Evolutionary conservation across 805 yeast species (phyloP).

Genomic region (Yarrowia porcina): DNA sequence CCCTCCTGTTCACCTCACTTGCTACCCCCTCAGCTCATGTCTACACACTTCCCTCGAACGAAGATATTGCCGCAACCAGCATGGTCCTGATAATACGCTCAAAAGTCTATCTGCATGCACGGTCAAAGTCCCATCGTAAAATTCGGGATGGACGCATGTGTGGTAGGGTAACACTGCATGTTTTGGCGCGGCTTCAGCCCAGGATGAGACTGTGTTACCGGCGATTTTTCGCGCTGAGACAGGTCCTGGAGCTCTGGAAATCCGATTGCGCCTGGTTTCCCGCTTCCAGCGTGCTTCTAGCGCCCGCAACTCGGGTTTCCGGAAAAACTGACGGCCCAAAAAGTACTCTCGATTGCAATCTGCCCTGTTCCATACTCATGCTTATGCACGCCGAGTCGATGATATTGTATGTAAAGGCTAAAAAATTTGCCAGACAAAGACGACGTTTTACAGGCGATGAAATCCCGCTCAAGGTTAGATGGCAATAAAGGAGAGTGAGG

Average conservation of each 20-base stretch:
- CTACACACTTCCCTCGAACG: constrained; percentile 17
- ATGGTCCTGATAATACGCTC: constrained; percentile 20
- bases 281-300: too few species aligned
- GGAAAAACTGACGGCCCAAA: not conserved
- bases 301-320: not conserved
- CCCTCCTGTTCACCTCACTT: not conserved
- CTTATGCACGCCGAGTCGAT: constrained; percentile 22
- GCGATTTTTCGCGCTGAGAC: not conserved
- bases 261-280: too few species aligned
- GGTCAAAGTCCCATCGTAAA: constrained; percentile 7
- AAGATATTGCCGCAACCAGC: constrained; percentile 23
- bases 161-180: constrained; percentile 22
- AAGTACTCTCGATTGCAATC: not conserved
- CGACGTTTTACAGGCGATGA: constrained; percentile 12
- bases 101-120: constrained; percentile 10
- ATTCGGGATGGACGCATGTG: not conserved
- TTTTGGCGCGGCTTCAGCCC: constrained; percentile 21
- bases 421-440: constrained; percentile 21
- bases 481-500: not conserved
- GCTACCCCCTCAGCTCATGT: not conserved
- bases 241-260: too few species aligned
- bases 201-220: not conserved
- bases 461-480: constrained; percentile 25
- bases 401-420: constrained; percentile 12
- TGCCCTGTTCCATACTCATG: constrained; percentile 20